These are phyloP conservation scores for Phytophthora foliorum DNA, from an alignment of 352 stramenopile genomes.

Conservation along the genomic window DNA sequence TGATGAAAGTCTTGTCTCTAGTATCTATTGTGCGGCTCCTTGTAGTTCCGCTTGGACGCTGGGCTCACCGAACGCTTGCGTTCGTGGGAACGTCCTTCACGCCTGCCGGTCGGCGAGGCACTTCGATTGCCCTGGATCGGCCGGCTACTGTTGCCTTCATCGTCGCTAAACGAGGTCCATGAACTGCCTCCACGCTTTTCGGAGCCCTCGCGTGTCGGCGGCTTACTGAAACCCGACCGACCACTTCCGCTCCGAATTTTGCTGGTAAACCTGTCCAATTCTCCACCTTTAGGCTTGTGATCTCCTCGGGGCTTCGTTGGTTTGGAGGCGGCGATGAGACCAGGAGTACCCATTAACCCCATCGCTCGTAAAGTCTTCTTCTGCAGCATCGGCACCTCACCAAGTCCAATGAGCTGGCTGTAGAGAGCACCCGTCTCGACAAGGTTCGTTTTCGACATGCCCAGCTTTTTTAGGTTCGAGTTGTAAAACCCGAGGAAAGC, in stretches of 20 bases:
- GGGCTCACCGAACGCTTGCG: conserved; percentile 22
- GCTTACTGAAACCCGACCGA: background rate
- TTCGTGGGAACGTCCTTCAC: conserved; percentile 14
- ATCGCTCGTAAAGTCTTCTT: conserved; percentile 86
- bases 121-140: conserved; percentile 18
- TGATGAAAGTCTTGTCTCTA: conserved; percentile 10
- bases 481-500: conserved; percentile 97
- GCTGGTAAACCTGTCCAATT: conserved; percentile 25
- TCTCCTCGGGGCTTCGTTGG: conserved; percentile 5
- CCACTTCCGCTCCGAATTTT: conserved; percentile 9
- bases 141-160: conserved; percentile 15
- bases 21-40: conserved; percentile 42
- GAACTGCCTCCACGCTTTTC: conserved; percentile 12
- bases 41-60: conserved; percentile 36
- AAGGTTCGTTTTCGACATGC: conserved; percentile 63
- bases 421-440: conserved; percentile 82
- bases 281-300: conserved; percentile 22
- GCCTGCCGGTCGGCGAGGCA: conserved; percentile 15
- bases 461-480: conserved; percentile 72
- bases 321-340: conserved; percentile 50
- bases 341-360: conserved; percentile 83
- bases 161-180: conserved; percentile 24
- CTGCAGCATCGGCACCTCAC: conserved; percentile 77
- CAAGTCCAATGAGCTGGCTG: conserved; percentile 64
- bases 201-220: conserved; percentile 6